phyloP scores from a whole-genome alignment of 1,284 basidiomycete species.

The Stygiomarasmius scandens region DNA sequence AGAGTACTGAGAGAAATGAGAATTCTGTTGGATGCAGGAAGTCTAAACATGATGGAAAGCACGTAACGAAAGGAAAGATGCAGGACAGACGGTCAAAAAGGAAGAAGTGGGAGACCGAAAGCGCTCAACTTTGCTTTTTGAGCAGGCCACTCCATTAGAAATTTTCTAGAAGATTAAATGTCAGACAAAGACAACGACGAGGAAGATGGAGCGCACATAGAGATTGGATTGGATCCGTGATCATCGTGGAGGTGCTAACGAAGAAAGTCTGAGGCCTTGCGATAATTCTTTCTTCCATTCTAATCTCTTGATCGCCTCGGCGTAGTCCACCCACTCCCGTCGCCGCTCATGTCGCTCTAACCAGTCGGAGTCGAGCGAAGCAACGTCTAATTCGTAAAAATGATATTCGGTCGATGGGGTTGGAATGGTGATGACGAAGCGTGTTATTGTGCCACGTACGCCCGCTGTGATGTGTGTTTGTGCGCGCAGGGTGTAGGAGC shows the following conservation, averaged over 20 bases:
- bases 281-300: constrained; percentile 81
- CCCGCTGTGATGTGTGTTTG: constrained; percentile 56
- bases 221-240: too few relatives aligned
- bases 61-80: too few relatives aligned
- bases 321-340: constrained; percentile 84
- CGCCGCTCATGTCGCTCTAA: constrained; percentile 73
- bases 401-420: constrained; percentile 79
- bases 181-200: too few relatives aligned
- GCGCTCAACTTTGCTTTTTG: too few relatives aligned
- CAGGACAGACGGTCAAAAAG: too few relatives aligned
- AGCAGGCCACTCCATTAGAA: too few relatives aligned
- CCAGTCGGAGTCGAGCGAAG: constrained; percentile 73
- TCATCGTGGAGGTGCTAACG: constrained; percentile 54
- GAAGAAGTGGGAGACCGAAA: too few relatives aligned
- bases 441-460: constrained; percentile 77
- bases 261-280: constrained; percentile 69
- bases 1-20: too few relatives aligned
- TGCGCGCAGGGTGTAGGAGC: background rate
- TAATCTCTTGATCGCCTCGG: constrained; percentile 70
- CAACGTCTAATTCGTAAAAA: constrained; percentile 84
- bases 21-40: too few relatives aligned
- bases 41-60: too few relatives aligned
- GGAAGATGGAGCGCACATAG: too few relatives aligned
- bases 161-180: too few relatives aligned
- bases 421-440: constrained; percentile 77